phyloP scores from a whole-genome alignment of 1,139 yeast genomes.

The Debaryomycetaceae sp. region DNA sequence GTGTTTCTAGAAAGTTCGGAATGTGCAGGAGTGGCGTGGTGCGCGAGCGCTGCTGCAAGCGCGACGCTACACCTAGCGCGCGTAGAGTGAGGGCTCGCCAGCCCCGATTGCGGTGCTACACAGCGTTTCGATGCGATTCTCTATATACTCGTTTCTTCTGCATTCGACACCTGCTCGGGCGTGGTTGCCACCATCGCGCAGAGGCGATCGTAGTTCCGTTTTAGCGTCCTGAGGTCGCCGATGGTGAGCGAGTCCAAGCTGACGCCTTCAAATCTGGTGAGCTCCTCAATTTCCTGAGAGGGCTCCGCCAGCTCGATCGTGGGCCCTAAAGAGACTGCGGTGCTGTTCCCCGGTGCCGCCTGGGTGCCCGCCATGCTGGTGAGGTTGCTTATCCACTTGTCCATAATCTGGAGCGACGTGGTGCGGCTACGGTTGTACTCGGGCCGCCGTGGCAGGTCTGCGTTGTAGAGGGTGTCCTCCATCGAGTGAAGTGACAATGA shows the following conservation, averaged over 20 bases:
- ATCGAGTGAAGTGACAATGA: slow-evolving; percentile 30
- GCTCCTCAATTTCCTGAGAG: slow-evolving; percentile 16
- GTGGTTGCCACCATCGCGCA: slow-evolving; percentile 18
- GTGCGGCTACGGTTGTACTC: slow-evolving; percentile 31
- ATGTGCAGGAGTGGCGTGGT: too few relatives aligned
- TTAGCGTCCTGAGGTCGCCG: slow-evolving; percentile 31
- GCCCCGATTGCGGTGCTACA: too few relatives aligned
- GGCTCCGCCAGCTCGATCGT: slow-evolving; percentile 5
- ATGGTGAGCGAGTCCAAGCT: slow-evolving; percentile 37
- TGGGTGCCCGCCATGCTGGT: slow-evolving; percentile 8
- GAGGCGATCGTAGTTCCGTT: slow-evolving; percentile 34
- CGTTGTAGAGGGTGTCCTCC: too few relatives aligned
- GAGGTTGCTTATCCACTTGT: slow-evolving; percentile 40
- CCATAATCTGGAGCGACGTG: slow-evolving; percentile 41
- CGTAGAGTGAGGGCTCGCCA: too few relatives aligned
- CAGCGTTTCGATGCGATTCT: too few relatives aligned
- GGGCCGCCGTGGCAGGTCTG: slow-evolving; percentile 21
- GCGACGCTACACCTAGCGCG: too few relatives aligned
- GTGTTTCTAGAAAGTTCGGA: too few relatives aligned
- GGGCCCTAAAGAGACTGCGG: slow-evolving; percentile 3
- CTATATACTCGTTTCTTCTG: slow-evolving; percentile 9
- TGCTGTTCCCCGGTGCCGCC: slow-evolving; percentile 14
- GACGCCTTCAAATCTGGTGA: slow-evolving; percentile 28
- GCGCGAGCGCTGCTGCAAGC: too few relatives aligned
- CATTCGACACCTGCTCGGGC: slow-evolving; percentile 7